A percentile compares a stretch with the other conserved stretches of the same genome.
phyloP scores from a whole-genome alignment of 2,329 filamentous ascomycete genomes.

The Alternaria sp. region DNA sequence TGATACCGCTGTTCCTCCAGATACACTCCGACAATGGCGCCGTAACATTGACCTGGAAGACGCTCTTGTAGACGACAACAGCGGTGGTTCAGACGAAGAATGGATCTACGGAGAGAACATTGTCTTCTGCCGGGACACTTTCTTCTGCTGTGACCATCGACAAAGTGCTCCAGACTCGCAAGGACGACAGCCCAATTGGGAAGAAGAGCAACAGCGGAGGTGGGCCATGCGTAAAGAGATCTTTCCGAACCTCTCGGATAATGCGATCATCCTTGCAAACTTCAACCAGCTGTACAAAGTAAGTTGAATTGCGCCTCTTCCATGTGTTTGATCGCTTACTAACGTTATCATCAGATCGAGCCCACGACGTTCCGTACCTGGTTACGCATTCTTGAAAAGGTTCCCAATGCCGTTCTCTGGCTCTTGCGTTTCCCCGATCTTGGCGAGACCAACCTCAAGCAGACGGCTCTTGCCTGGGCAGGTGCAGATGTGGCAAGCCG shows the following conservation, averaged over 20 bases:
- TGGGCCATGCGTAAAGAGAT: constrained; percentile 94
- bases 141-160: constrained; percentile 97
- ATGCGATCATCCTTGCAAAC: constrained; percentile 90
- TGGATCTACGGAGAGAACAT: constrained; percentile 99
- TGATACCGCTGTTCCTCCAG: constrained; percentile 79
- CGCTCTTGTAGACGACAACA: constrained; percentile 66
- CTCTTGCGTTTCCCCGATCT: constrained; percentile 95
- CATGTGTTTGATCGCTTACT: constrained; percentile 1
- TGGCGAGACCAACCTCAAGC: constrained; percentile 82
- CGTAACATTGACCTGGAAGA: constrained; percentile 78
- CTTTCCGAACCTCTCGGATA: constrained; percentile 81
- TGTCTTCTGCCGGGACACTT: constrained; percentile 90
- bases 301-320: constrained; percentile 31
- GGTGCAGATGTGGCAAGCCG: constrained; percentile 82
- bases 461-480: constrained; percentile 83
- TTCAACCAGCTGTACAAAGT: constrained; percentile 99
- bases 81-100: constrained; percentile 71
- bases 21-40: constrained; percentile 80
- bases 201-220: constrained; percentile 77
- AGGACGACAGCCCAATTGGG: constrained; percentile 74
- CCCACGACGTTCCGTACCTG: constrained; percentile 95
- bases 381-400: constrained; percentile 84
- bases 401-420: constrained; percentile 92
- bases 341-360: constrained; percentile 73
- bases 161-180: constrained; percentile 80